Evolutionary conservation across 345 rosid species (phyloP).

Genomic region (Salix suchowensis): DNA sequence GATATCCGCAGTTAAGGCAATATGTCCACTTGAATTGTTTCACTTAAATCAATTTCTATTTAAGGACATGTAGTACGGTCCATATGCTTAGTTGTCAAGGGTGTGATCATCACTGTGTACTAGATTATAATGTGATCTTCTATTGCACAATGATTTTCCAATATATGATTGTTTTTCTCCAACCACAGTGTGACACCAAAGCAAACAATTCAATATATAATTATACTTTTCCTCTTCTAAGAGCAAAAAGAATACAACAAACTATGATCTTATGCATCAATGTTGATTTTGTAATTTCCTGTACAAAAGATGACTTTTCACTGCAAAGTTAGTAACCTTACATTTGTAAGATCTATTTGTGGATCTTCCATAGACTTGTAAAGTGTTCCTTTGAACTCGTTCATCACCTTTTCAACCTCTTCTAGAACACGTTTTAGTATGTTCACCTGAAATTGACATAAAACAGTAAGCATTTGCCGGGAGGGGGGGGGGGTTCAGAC

Average conservation of each 20-base stretch:
- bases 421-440: conserved; percentile 93
- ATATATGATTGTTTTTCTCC: neutral
- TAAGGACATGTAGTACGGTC: neutral
- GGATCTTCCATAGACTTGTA: conserved; percentile 98
- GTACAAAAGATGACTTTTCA: neutral
- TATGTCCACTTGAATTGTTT: neutral
- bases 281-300: conserved; percentile 1
- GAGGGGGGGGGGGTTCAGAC: neutral
- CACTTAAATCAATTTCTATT: too few relatives aligned
- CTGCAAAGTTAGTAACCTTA: conserved; percentile 30
- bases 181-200: neutral
- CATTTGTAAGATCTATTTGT: conserved; percentile 76
- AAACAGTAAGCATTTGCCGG: neutral
- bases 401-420: conserved; percentile 98
- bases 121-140: neutral
- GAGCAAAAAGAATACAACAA: neutral
- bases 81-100: neutral
- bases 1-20: neutral
- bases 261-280: neutral
- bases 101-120: neutral
- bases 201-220: neutral
- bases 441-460: conserved; percentile 63
- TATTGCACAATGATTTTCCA: neutral
- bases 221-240: neutral
- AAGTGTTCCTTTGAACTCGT: conserved; percentile 87